A percentile compares a stretch with the other conserved stretches of the same genome.
These are phyloP conservation scores for Ceratocystis cacaofunesta DNA, from an alignment of 2,329 filamentous ascomycete genomes.

Conservation along the genomic window DNA sequence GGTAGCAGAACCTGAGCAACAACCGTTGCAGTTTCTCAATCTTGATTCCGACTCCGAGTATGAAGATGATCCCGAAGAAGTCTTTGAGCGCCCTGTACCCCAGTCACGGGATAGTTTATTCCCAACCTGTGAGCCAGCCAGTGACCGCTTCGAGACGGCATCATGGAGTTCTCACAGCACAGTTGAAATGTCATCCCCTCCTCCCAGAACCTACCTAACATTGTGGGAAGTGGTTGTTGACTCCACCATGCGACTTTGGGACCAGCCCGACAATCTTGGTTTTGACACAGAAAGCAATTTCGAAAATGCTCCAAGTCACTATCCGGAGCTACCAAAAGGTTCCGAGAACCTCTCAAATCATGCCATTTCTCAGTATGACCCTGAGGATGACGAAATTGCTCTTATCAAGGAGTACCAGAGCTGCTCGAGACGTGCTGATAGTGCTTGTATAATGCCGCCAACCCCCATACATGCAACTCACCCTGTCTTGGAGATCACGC, in stretches of 20 bases:
- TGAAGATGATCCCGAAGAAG: background rate
- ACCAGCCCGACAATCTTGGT: slow-evolving; percentile 5
- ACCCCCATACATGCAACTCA: background rate
- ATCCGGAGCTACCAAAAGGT: background rate
- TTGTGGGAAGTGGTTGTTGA: slow-evolving; percentile 8
- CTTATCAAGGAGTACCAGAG: slow-evolving; percentile 1
- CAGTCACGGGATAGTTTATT: background rate
- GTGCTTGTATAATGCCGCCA: slow-evolving; percentile 3
- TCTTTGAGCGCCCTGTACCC: background rate
- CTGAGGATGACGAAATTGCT: background rate
- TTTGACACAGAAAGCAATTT: background rate
- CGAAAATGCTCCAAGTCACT: background rate
- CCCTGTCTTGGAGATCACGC: background rate
- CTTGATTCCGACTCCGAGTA: background rate
- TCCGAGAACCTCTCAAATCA: background rate
- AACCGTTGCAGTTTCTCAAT: background rate
- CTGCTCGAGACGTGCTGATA: background rate
- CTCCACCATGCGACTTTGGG: slow-evolving; percentile 9
- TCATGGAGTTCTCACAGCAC: background rate
- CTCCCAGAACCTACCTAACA: slow-evolving; percentile 4
- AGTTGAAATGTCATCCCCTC: background rate
- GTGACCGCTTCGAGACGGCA: background rate
- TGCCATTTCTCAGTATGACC: background rate
- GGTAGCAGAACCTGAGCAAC: background rate
- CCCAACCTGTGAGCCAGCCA: background rate